These are phyloP conservation scores for Chenopodium suecicum DNA, from an alignment of 148 eudicot species.

Conservation along the genomic window DNA sequence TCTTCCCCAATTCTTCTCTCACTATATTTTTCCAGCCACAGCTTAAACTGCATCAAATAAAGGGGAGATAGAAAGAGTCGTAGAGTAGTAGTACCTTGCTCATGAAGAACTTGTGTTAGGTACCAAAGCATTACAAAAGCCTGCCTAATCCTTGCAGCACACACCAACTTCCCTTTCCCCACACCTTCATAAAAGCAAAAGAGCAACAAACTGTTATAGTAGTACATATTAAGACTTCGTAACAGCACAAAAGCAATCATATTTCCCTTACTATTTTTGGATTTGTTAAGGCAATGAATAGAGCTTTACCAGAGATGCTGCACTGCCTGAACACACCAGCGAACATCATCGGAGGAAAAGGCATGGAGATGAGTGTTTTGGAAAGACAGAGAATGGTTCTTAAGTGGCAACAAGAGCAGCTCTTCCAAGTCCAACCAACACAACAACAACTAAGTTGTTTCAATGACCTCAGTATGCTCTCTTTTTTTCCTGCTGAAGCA, in stretches of 20 bases:
- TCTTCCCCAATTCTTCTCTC: constrained; percentile 14
- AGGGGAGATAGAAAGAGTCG: constrained; percentile 26
- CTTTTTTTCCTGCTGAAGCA: constrained; percentile 25
- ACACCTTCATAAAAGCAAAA: constrained; percentile 36
- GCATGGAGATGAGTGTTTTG: constrained; percentile 57
- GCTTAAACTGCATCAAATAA: constrained; percentile 21
- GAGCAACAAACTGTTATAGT: constrained; percentile 20
- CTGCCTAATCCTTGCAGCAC: constrained; percentile 31
- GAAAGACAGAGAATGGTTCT: constrained; percentile 57
- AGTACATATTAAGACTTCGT: constrained; percentile 27
- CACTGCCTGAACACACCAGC: constrained; percentile 33
- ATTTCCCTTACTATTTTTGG: constrained; percentile 2
- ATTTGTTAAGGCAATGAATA: constrained; percentile 35
- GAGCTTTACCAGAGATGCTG: constrained; percentile 43
- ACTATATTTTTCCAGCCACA: constrained; percentile 23
- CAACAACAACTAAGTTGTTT: constrained; percentile 36
- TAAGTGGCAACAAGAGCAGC: constrained; percentile 60
- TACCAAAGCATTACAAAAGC: constrained; percentile 31
- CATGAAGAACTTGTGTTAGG: constrained; percentile 47
- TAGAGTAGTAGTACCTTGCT: constrained; percentile 29
- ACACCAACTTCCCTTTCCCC: constrained; percentile 33
- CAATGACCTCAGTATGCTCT: constrained; percentile 32
- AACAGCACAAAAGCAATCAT: constrained; percentile 25
- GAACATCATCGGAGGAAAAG: constrained; percentile 28
- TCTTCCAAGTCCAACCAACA: constrained; percentile 23